Evolutionary conservation across 2,329 filamentous ascomycete species (phyloP), one percentile per base, ranked within the genome.

Genomic region (Cytospora piceicola): DNA sequence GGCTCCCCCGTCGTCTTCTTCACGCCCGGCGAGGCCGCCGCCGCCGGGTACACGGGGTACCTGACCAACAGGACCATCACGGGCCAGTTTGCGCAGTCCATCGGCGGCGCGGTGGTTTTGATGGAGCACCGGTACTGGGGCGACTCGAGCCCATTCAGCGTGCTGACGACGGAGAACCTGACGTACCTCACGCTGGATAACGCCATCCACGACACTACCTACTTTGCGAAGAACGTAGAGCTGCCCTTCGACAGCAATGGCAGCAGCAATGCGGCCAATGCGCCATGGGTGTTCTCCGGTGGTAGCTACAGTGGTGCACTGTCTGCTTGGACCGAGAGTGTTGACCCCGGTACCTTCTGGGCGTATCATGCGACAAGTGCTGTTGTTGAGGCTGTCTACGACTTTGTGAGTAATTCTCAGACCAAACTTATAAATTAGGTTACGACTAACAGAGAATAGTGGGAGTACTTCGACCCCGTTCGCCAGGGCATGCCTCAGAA

Each of bases 251-350:
- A 84, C 69, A 71, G 70, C 1, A 75, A 77, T 42, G 76, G 77
- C 20, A 75, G 72, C 67, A 85, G 80, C 69, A 77, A 79, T 58
- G 80, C 84, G 8, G 75, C 77, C 34, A 76, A 80, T 49, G 82
- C 82, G 4, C 84, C 85, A 0, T 88, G 85, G 85, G 75, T 87
- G 39, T 77, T 82, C 58, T 77, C 79, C 20, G 85, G 85, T 22
- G 84, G 83, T 17, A 85, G 82, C 3, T 87, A 87, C 72, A 79
- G 81, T 32, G 85, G 84, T 58, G 84, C 84, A 0, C 75, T 87
- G 56, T 74, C 84, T 1, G 83, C 80, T 0, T 87, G 84, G 84
- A 79, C 80, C 4, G 81, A 80, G 29, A 75, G 77, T 15, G 75
- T 80, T 20, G 79, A 80, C 12, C 83, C 84, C 0, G 85, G 82